Percentiles rank a stretch among this genome's conserved stretches.
Evolutionary conservation across 83 land plant species (phyloP).

Genomic region (Picea mariana): DNA sequence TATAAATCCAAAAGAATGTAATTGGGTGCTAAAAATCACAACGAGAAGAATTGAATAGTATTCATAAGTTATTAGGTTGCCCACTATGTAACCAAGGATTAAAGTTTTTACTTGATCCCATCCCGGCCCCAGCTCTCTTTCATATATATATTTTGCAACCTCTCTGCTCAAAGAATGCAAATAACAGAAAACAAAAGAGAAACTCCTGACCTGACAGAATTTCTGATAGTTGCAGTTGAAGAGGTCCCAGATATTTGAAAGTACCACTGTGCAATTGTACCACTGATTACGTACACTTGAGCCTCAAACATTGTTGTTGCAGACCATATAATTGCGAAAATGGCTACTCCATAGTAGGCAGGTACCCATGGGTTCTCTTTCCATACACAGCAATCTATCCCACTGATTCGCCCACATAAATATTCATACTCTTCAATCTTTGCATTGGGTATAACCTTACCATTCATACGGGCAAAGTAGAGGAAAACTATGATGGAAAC

Average conservation of each 20-base stretch:
- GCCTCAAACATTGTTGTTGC: slow-evolving; percentile 28
- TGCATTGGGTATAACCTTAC: slow-evolving; percentile 39
- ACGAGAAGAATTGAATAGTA: too few species aligned
- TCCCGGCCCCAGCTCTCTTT: too few species aligned
- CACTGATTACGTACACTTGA: slow-evolving; percentile 46
- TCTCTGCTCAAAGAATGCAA: not conserved
- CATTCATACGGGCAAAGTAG: slow-evolving; percentile 42
- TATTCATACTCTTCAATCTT: slow-evolving; percentile 12
- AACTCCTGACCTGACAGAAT: slow-evolving; percentile 37
- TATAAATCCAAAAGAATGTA: too few species aligned
- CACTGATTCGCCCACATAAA: slow-evolving; percentile 27
- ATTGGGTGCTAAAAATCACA: too few species aligned
- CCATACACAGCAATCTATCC: slow-evolving; percentile 46
- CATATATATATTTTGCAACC: not conserved
- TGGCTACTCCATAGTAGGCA: slow-evolving; percentile 35
- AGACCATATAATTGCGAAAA: slow-evolving; percentile 42
- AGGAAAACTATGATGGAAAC: slow-evolving; percentile 34
- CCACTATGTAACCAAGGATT: too few species aligned
- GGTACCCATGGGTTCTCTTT: slow-evolving; percentile 43
- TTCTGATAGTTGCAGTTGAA: slow-evolving; percentile 15
- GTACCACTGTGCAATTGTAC: slow-evolving; percentile 53
- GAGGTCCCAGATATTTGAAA: slow-evolving; percentile 27
- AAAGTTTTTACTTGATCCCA: too few species aligned
- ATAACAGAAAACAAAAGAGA: not conserved
- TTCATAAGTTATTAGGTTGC: too few species aligned